A percentile compares a stretch with the other conserved stretches of the same genome.
These are phyloP conservation scores for Mucor ambiguus DNA, from an alignment of 371 early-diverging fungal species.

Conservation along the genomic window DNA sequence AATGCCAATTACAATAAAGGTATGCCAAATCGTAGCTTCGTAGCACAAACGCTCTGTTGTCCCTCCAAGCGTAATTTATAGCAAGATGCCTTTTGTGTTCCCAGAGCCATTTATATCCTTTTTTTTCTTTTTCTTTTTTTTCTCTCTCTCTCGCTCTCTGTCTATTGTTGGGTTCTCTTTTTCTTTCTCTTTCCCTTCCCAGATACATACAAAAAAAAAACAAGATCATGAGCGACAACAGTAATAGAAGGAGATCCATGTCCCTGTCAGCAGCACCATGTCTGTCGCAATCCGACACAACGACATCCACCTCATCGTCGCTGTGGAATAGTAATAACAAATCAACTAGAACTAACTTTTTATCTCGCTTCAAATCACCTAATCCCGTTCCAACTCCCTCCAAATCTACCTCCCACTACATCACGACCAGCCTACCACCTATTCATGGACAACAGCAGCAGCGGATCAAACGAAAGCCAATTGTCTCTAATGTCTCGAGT, in stretches of 20 bases:
- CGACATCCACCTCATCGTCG: background rate
- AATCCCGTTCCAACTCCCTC: constrained; percentile 5
- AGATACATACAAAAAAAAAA: background rate
- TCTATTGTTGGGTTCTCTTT: background rate
- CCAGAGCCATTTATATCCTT: background rate
- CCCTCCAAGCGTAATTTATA: background rate
- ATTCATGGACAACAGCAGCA: constrained; percentile 19
- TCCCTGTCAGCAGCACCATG: constrained; percentile 7
- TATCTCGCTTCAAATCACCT: constrained; percentile 15
- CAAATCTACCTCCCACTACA: background rate
- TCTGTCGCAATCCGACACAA: constrained; percentile 12
- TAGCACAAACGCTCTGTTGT: background rate
- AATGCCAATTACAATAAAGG: background rate
- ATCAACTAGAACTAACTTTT: constrained; percentile 1
- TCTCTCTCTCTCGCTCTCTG: background rate
- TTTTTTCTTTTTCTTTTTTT: background rate
- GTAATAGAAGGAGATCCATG: constrained; percentile 17
- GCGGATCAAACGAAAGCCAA: constrained; percentile 20
- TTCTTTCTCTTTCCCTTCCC: constrained; percentile 5
- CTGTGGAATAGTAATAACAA: constrained; percentile 12
- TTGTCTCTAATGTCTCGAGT: background rate
- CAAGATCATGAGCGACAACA: background rate
- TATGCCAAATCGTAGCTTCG: background rate
- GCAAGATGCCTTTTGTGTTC: constrained; percentile 8
- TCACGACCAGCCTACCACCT: constrained; percentile 10